phyloP scores from a whole-genome alignment of 495 filamentous ascomycete genomes.

The Neurospora discreta region DNA sequence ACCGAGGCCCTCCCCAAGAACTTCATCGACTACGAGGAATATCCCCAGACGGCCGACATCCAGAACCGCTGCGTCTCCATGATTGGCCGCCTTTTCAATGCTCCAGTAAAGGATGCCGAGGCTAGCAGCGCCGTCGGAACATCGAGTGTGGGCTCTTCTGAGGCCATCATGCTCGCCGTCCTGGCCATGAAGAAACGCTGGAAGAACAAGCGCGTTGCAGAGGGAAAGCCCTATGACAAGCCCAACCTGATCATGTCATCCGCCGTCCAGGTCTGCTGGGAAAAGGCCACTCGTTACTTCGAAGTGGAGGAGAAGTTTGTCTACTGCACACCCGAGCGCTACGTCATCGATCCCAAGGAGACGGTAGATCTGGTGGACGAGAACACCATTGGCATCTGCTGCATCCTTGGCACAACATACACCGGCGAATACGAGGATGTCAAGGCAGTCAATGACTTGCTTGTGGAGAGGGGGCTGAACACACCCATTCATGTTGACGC shows the following conservation, averaged over 20 bases:
- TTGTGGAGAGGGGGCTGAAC: constrained; percentile 59
- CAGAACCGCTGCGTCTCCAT: constrained; percentile 88
- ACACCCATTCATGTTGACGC: constrained; percentile 86
- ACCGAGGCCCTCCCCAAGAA: constrained; percentile 80
- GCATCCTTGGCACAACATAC: constrained; percentile 82
- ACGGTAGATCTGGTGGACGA: constrained; percentile 80
- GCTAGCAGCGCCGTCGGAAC: constrained; percentile 62
- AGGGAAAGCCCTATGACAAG: constrained; percentile 58
- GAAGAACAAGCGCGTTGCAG: constrained; percentile 72
- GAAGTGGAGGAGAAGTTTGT: constrained; percentile 85
- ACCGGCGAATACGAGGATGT: constrained; percentile 94
- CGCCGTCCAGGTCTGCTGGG: constrained; percentile 92
- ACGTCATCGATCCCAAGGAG: constrained; percentile 75
- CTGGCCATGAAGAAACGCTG: constrained; percentile 94
- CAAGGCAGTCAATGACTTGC: constrained; percentile 76
- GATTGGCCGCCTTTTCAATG: constrained; percentile 82
- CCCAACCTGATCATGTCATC: constrained; percentile 91
- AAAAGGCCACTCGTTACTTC: constrained; percentile 92
- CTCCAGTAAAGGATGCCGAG: constrained; percentile 39
- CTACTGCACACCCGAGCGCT: constrained; percentile 70
- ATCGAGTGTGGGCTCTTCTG: constrained; percentile 73
- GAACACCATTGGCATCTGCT: constrained; percentile 91
- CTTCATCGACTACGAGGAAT: constrained; percentile 91
- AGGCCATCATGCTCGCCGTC: constrained; percentile 83
- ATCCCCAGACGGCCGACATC: constrained; percentile 79